Evolutionary conservation across 176 grass and related monocot species (phyloP).

Genomic region (Coix lacrymajobi): DNA sequence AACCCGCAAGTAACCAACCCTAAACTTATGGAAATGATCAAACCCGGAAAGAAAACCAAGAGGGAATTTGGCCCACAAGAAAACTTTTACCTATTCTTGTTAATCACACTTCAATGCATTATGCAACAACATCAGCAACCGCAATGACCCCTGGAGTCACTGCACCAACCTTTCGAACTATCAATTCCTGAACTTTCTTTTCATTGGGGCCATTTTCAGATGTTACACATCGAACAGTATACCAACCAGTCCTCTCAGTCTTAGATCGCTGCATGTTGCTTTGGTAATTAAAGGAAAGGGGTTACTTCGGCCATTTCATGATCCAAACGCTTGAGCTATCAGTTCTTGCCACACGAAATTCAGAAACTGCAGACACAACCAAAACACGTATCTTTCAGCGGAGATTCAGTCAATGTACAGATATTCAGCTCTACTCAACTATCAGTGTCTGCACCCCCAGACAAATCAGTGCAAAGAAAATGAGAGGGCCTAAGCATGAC

Average conservation of each 20-base stretch:
- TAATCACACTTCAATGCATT: conserved; percentile 1
- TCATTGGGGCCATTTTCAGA: conserved; percentile 24
- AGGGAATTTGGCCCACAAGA: neutral
- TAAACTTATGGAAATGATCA: conserved; percentile 35
- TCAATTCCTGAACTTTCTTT: conserved; percentile 31
- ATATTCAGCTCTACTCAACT: conserved; percentile 27
- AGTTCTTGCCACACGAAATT: conserved; percentile 6
- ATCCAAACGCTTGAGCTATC: neutral
- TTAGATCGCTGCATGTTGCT: neutral
- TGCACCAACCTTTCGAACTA: conserved; percentile 1
- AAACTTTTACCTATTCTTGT: conserved; percentile 11
- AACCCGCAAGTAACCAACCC: conserved; percentile 10
- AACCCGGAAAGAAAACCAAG: neutral
- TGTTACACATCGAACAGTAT: neutral
- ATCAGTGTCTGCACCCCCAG: conserved; percentile 18
- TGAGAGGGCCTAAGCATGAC: conserved; percentile 11
- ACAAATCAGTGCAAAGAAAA: conserved; percentile 19
- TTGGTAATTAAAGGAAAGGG: neutral
- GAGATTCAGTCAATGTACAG: neutral
- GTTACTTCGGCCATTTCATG: conserved; percentile 15
- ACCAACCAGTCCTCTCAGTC: neutral
- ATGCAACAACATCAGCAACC: neutral
- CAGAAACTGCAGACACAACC: neutral
- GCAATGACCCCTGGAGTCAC: neutral
- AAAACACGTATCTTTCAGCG: neutral